Percentiles rank a stretch among this genome's conserved stretches.
phyloP scores from a whole-genome alignment of 306 rosid genomes.

The Castanospermum australe region DNA sequence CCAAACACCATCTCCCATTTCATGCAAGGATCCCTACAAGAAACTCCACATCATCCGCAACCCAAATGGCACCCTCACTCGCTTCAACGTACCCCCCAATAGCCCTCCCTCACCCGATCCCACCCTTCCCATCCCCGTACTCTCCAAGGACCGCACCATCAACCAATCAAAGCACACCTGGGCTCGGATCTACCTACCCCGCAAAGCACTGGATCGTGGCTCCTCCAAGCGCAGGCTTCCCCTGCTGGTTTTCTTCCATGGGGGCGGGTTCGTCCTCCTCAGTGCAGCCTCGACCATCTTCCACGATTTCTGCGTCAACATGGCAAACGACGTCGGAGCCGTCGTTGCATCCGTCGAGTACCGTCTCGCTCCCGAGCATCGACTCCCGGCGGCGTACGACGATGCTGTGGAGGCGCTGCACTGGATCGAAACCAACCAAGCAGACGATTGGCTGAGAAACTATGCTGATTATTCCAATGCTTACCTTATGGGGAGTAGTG shows the following conservation, averaged over 20 bases:
- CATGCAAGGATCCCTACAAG: conserved; percentile 44
- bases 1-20: neutral
- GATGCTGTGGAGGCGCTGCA: conserved; percentile 59
- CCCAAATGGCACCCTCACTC: conserved; percentile 43
- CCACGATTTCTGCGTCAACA: conserved; percentile 33
- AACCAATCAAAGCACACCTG: conserved; percentile 50
- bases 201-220: conserved; percentile 5
- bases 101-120: conserved; percentile 39
- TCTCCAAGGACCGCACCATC: conserved; percentile 48
- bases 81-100: conserved; percentile 21
- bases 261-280: conserved; percentile 44
- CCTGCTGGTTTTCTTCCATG: conserved; percentile 41
- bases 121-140: conserved; percentile 17
- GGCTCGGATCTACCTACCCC: conserved; percentile 48
- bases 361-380: conserved; percentile 59
- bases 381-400: conserved; percentile 54
- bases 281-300: conserved; percentile 32
- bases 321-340: conserved; percentile 32
- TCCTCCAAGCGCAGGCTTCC: conserved; percentile 32
- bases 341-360: conserved; percentile 50
- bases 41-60: conserved; percentile 34
- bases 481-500: conserved; percentile 50
- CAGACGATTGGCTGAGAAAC: conserved; percentile 43
- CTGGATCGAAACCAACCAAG: conserved; percentile 38
- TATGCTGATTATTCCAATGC: conserved; percentile 36